A percentile compares a stretch with the other conserved stretches of the same genome.
phyloP scores from a whole-genome alignment of 2,329 filamentous ascomycete species.

The Paraconiothyrium brasiliense region DNA sequence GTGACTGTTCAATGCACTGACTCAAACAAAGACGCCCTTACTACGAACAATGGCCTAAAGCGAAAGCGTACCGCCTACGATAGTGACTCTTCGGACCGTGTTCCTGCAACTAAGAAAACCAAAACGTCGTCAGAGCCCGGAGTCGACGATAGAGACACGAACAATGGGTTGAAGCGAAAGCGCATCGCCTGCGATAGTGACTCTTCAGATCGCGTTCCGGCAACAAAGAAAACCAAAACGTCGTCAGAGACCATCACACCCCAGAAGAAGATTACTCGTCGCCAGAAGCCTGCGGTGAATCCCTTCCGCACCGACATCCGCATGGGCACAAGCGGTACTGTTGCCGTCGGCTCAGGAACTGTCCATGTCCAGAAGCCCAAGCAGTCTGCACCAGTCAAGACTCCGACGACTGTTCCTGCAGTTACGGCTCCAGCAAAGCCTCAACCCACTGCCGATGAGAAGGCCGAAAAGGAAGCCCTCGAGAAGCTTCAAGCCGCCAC shows the following conservation, averaged over 20 bases:
- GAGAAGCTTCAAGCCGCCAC: not conserved
- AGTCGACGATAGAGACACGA: not conserved
- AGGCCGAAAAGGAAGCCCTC: not conserved
- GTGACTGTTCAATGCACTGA: not conserved
- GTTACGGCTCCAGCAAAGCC: not conserved
- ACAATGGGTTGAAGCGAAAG: slow-evolving; percentile 5
- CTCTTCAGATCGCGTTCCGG: not conserved
- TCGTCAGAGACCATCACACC: not conserved
- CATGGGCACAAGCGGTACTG: not conserved
- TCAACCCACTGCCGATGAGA: no score
- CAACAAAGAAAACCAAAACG: not conserved
- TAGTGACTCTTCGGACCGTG: not conserved
- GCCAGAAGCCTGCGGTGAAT: not conserved
- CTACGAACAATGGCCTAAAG: not conserved
- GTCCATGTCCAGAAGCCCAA: not conserved
- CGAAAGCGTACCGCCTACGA: not conserved
- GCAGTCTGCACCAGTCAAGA: not conserved
- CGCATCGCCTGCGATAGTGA: not conserved
- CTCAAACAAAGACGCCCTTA: not conserved
- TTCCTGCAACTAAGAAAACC: not conserved
- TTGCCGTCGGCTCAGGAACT: not conserved
- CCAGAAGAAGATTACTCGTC: not conserved
- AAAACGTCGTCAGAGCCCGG: not conserved
- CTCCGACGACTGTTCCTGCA: not conserved
- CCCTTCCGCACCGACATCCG: slow-evolving; percentile 6